Base-by-base conservation (phyloP, 768 basidiomycete species). In the Suillus discolor region DNA sequence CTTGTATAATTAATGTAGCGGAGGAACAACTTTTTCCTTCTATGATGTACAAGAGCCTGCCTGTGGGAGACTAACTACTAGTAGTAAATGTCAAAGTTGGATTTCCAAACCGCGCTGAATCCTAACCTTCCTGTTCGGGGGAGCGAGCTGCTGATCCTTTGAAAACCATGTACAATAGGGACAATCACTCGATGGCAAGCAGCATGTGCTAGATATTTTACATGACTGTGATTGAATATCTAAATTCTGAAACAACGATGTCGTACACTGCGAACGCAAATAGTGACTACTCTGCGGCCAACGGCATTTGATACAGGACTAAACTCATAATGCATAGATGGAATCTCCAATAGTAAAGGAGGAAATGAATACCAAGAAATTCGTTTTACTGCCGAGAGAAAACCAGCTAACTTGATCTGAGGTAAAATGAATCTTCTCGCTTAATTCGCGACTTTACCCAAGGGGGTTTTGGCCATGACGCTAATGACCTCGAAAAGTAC, bases 401-500 rank as follows among this genome's bases (percentile, higher is more conserved):
- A 42, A 42, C 20, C 34, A 42, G 25, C 38, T 59, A 41, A 41
- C 38, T 16, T 13, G 41, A 60, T 60, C 59, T 13, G 57, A 25
- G 23, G 57, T 20, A 20, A 18, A 42, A 42, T 28, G 6, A 20
- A 12, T 44, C 18, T 18, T 18, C 41, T 16, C n/a, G 38, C 57
- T 69, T 51, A 76, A 47, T 75, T 64, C 44, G 66, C 68, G 28
- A 83, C 77, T 73, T 89, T 90, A 72, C 90, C 90, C 71, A 92
- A 77, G 4, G 90, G 89, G 5, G 89, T 91, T 81, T 92, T 92
- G 13, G 86, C 88, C 90, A 92, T 92, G 55, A 92, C 87, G 69
- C 87, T 90, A 64, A 92, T 70, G 18, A 92, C 91, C 71, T 92
- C 90, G 71, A 85, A 91, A 6, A 92, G 78, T 23, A 91, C 88